Evolutionary conservation across 225 moss, liverwort and hornwort genomes (phyloP).

Genomic region (Anthoceros angustus): DNA sequence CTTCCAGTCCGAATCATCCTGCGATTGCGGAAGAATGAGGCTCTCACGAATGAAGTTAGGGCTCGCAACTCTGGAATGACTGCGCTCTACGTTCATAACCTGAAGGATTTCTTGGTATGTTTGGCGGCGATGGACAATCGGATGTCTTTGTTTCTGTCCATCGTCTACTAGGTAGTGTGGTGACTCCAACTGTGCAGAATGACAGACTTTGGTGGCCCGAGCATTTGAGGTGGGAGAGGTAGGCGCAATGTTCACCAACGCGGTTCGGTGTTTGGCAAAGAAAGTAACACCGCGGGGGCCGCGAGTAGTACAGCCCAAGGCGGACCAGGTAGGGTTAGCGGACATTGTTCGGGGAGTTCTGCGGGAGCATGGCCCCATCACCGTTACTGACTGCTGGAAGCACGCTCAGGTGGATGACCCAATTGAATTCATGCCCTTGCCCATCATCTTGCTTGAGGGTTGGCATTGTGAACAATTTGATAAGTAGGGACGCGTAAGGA

Average conservation of each 20-base stretch:
- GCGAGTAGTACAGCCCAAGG: background rate
- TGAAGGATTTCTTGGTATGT: too few relatives aligned
- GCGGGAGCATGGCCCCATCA: background rate
- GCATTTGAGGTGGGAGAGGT: background rate
- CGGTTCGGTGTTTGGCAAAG: background rate
- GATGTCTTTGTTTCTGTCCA: too few relatives aligned
- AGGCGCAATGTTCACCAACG: background rate
- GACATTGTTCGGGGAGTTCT: background rate
- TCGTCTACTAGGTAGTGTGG: too few relatives aligned
- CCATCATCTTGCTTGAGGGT: background rate
- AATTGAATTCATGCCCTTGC: background rate
- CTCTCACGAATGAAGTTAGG: too few relatives aligned
- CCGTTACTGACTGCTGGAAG: constrained; percentile 1
- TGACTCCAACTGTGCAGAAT: too few relatives aligned
- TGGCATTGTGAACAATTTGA: background rate
- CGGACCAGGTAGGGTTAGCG: background rate
- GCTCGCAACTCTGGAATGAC: too few relatives aligned
- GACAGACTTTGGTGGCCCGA: too few relatives aligned
- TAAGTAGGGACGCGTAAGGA: too few relatives aligned
- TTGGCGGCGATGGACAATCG: too few relatives aligned
- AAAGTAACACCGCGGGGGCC: background rate
- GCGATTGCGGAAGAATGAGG: too few relatives aligned
- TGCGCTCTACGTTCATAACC: too few relatives aligned
- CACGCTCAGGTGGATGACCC: background rate
- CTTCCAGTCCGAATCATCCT: too few relatives aligned